These are phyloP conservation scores for Alternaria triticina DNA, from an alignment of 2,329 filamentous ascomycete genomes.

Conservation along the genomic window DNA sequence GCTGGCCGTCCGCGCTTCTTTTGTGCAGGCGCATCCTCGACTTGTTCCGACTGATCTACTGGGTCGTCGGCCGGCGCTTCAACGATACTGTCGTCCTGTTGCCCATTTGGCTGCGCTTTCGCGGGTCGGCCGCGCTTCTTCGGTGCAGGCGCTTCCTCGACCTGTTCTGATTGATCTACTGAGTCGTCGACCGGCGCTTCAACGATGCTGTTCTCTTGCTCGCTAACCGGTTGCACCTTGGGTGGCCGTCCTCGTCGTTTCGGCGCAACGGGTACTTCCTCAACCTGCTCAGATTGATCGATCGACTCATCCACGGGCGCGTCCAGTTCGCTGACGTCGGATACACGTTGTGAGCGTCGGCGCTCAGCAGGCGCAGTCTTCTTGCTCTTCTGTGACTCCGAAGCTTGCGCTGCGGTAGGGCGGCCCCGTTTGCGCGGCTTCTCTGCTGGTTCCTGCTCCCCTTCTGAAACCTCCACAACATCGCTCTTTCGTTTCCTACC, in stretches of 20 bases:
- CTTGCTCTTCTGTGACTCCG: constrained; percentile 25
- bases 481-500: constrained; percentile 42
- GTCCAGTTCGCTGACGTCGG: constrained; percentile 38
- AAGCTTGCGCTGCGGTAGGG: constrained; percentile 9
- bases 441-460: constrained; percentile 20
- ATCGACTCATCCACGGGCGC: constrained; percentile 21
- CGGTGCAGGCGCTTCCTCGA: constrained; percentile 24
- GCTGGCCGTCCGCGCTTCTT: constrained; percentile 37
- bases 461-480: constrained; percentile 20
- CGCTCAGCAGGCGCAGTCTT: constrained; percentile 23
- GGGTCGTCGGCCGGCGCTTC: constrained; percentile 25
- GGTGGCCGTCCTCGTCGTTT: constrained; percentile 38
- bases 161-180: constrained; percentile 31
- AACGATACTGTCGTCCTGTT: constrained; percentile 10
- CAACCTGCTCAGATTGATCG: constrained; percentile 33
- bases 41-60: constrained; percentile 31
- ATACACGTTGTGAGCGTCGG: constrained; percentile 37
- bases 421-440: constrained; percentile 28
- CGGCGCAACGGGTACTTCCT: constrained; percentile 22
- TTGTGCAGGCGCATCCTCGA: constrained; percentile 24
- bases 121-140: constrained; percentile 37
- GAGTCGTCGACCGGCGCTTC: constrained; percentile 26
- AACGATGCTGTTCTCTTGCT: constrained; percentile 12
- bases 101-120: constrained; percentile 22
- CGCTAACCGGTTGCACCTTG: constrained; percentile 22